A percentile compares a stretch with the other conserved stretches of the same genome.
Conservation (phyloP, 2,329 filamentous ascomycete species). For the Aspergillus novofumigatus region DNA sequence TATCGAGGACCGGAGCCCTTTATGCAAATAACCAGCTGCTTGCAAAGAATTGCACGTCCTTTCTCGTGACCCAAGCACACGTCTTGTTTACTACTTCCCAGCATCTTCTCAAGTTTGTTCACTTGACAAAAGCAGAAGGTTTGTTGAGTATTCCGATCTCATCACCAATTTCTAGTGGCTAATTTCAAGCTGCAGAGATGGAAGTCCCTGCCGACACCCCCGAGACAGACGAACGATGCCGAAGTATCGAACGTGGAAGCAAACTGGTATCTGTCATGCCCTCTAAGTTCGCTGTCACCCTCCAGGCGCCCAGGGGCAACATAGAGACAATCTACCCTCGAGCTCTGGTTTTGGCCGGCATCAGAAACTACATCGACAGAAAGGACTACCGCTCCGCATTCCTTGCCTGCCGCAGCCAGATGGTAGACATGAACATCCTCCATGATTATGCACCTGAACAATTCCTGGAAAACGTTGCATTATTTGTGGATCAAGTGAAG, state of each 20-base stretch:
- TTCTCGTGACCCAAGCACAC: conserved; percentile 74
- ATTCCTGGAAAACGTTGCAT: conserved; percentile 69
- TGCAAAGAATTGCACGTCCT: conserved; percentile 87
- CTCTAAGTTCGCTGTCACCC: conserved; percentile 74
- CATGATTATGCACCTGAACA: conserved; percentile 88
- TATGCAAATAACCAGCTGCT: conserved; percentile 72
- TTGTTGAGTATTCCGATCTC: conserved; percentile 20
- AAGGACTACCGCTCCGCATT: conserved; percentile 84
- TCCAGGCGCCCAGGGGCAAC: conserved; percentile 96
- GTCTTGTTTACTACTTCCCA: conserved; percentile 89
- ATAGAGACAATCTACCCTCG: conserved; percentile 91
- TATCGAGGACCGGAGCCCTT: conserved; percentile 72
- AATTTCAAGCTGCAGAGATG: conserved; percentile 54
- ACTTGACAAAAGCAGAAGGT: conserved; percentile 67
- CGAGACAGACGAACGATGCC: conserved; percentile 85
- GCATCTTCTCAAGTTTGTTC: conserved; percentile 90
- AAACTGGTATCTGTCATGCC: conserved; percentile 85
- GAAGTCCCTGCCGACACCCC: conserved; percentile 83
- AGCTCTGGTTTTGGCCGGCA: conserved; percentile 86
- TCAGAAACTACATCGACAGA: conserved; percentile 72
- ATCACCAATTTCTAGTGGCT: not conserved
- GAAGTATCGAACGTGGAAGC: conserved; percentile 85
- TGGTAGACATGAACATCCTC: conserved; percentile 96
- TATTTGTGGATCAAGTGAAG: conserved; percentile 80
- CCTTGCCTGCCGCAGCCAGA: conserved; percentile 79